Conservation (phyloP, 371 early-diverging fungal genomes). For the Mycotypha africana region DNA sequence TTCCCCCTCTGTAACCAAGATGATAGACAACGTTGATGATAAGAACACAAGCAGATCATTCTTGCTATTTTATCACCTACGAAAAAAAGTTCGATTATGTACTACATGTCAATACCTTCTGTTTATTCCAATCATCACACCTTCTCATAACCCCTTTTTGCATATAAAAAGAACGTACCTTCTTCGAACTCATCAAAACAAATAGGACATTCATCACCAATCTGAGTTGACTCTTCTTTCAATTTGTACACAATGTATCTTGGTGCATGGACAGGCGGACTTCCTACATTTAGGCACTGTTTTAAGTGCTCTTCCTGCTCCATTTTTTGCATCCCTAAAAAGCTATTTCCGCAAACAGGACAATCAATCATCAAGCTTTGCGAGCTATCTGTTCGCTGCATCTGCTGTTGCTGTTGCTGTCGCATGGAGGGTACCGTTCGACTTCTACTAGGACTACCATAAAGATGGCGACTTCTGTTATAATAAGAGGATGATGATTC, state of each 20-base stretch:
- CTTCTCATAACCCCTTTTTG: not conserved
- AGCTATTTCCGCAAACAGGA: constrained; percentile 68
- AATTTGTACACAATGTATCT: constrained; percentile 63
- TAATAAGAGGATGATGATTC: no score
- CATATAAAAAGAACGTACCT: constrained; percentile 29
- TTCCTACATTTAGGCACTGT: constrained; percentile 17
- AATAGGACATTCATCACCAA: constrained; percentile 79
- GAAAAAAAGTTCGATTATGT: no score
- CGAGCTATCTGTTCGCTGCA: constrained; percentile 42
- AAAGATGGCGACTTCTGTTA: constrained; percentile 4
- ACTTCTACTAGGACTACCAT: not conserved
- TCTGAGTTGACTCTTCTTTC: constrained; percentile 50
- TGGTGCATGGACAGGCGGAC: constrained; percentile 48
- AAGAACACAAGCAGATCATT: constrained; percentile 59
- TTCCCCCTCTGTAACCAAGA: constrained; percentile 29
- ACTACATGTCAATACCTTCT: no score
- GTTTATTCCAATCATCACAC: no score
- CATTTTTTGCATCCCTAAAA: constrained; percentile 27
- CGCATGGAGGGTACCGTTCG: constrained; percentile 3
- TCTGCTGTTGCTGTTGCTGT: constrained; percentile 10
- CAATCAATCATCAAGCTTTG: constrained; percentile 70
- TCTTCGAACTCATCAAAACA: constrained; percentile 82
- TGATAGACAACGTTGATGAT: constrained; percentile 24
- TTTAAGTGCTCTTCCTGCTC: constrained; percentile 51
- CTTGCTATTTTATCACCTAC: constrained; percentile 65